These are phyloP conservation scores for Trichophyton simii DNA, from an alignment of 2,329 filamentous ascomycete genomes.

Conservation along the genomic window DNA sequence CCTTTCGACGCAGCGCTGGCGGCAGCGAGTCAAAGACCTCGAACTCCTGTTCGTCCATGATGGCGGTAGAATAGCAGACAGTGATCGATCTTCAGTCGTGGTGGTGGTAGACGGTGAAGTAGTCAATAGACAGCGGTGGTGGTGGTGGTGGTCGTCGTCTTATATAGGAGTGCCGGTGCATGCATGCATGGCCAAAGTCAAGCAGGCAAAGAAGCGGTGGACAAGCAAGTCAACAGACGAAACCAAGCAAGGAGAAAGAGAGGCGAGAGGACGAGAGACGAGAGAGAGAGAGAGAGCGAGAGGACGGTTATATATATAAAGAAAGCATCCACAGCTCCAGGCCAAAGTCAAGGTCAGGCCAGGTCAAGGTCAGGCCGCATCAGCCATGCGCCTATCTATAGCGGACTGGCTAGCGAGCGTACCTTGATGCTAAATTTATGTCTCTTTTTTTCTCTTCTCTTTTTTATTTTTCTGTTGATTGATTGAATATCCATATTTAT, in stretches of 20 bases:
- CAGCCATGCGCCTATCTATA: not conserved
- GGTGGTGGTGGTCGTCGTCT: not conserved
- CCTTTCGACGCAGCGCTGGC: constrained; percentile 45
- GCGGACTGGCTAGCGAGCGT: not conserved
- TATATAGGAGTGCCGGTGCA: no score
- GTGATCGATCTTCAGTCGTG: no score
- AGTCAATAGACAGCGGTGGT: not conserved
- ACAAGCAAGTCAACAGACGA: not conserved
- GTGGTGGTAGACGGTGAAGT: not conserved
- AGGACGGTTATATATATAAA: not conserved
- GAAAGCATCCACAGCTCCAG: no score
- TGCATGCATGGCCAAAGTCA: not conserved
- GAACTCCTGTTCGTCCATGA: not conserved
- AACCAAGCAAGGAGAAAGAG: not conserved
- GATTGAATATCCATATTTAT: no score
- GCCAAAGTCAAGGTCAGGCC: not conserved
- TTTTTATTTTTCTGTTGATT: no score
- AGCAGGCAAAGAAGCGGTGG: not conserved
- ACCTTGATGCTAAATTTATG: not conserved
- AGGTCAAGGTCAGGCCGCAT: not conserved
- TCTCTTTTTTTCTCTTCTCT: no score
- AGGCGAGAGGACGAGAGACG: not conserved
- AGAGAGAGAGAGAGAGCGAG: not conserved
- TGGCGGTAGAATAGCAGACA: not conserved
- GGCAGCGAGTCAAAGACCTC: constrained; percentile 42